Conservation (phyloP, 768 basidiomycete genomes). For the Suillus discolor region DNA sequence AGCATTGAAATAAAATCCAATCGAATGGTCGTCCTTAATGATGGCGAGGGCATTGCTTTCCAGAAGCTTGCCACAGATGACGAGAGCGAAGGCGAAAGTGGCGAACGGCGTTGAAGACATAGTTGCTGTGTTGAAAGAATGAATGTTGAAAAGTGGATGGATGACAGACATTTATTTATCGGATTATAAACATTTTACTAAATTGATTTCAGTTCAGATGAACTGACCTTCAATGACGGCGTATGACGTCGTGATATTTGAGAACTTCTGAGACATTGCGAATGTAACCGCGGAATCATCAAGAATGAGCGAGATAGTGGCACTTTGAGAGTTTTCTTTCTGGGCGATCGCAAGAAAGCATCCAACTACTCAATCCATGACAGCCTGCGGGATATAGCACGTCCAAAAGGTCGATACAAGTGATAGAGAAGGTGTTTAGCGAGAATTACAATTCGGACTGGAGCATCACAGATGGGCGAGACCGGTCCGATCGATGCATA, state of each 20-base stretch:
- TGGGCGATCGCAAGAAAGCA: neutral
- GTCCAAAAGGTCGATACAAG: neutral
- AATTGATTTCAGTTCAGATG: too few relatives aligned
- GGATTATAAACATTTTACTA: neutral
- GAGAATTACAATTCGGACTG: conserved; percentile 5
- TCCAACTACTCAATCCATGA: neutral
- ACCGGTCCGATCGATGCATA: conserved; percentile 12
- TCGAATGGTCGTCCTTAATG: conserved; percentile 6
- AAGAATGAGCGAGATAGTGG: neutral
- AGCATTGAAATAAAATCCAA: conserved; percentile 13
- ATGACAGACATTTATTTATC: neutral
- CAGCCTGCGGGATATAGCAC: neutral
- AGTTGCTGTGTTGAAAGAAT: neutral
- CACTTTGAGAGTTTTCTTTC: neutral
- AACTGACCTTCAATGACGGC: too few relatives aligned
- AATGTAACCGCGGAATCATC: neutral
- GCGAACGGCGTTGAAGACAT: neutral
- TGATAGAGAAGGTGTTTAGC: neutral
- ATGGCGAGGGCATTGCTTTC: conserved; percentile 31
- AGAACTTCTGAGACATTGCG: neutral
- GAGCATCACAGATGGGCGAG: neutral
- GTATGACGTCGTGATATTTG: neutral
- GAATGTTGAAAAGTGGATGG: neutral
- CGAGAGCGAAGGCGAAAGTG: conserved; percentile 12
- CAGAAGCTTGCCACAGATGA: conserved; percentile 30